A percentile compares a stretch with the other conserved stretches of the same genome.
Conservation (phyloP, 306 rosid genomes). For the Sophora flavescens region DNA sequence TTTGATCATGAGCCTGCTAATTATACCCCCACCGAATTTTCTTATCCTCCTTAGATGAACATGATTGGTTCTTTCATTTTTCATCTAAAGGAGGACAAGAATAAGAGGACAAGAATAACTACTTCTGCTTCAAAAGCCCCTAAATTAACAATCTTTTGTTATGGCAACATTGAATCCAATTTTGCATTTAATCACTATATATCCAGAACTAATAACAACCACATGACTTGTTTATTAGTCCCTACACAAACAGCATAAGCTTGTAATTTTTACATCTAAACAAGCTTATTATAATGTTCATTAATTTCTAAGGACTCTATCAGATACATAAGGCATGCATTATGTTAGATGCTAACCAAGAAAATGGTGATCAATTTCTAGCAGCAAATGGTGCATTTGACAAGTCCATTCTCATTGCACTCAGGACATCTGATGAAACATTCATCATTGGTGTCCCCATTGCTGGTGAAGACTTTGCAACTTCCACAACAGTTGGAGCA, state of each 20-base stretch:
- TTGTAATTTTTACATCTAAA: slow-evolving; percentile 32
- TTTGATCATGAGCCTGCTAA: background rate
- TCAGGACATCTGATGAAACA: slow-evolving; percentile 64
- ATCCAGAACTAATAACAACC: background rate
- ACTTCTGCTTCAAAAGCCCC: slow-evolving; percentile 2
- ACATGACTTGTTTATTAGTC: slow-evolving; percentile 1
- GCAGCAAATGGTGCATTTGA: slow-evolving; percentile 79
- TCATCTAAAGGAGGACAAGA: background rate
- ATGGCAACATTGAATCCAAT: slow-evolving; percentile 4
- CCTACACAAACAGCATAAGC: slow-evolving; percentile 36
- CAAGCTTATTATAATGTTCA: slow-evolving; percentile 23
- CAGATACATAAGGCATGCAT: background rate
- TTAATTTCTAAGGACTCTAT: slow-evolving; percentile 7
- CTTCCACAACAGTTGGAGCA: slow-evolving; percentile 84
- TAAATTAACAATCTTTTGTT: background rate
- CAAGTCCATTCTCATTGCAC: slow-evolving; percentile 93
- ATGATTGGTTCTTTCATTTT: background rate
- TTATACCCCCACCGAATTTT: background rate
- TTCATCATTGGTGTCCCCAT: slow-evolving; percentile 38
- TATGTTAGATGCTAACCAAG: slow-evolving; percentile 26
- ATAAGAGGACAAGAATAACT: background rate
- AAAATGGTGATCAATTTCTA: slow-evolving; percentile 31
- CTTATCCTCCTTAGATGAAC: slow-evolving; percentile 7
- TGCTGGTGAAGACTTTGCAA: slow-evolving; percentile 63
- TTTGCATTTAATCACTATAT: background rate